Evolutionary conservation across 352 stramenopile species (phyloP).

Genomic region (Phytophthora pisi): DNA sequence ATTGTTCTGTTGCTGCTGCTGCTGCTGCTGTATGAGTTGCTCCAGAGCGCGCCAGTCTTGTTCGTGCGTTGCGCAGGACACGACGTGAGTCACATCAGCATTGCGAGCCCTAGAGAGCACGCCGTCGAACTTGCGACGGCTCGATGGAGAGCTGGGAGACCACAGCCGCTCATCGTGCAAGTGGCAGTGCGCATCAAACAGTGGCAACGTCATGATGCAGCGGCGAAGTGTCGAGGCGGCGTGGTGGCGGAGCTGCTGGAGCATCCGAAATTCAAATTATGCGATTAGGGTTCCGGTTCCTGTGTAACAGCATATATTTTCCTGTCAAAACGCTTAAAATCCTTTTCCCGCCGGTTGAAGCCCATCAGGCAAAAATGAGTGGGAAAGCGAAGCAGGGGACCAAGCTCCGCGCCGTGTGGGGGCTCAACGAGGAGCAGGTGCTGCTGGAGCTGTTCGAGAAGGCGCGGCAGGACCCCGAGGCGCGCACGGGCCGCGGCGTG

Average conservation of each 20-base stretch:
- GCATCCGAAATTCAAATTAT: constrained; percentile 5
- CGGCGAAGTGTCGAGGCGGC: constrained; percentile 7
- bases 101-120: constrained; percentile 47
- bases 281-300: not conserved
- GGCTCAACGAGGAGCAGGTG: constrained; percentile 26
- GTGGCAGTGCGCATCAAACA: constrained; percentile 77
- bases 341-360: constrained; percentile 4
- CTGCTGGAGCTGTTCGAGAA: constrained; percentile 44
- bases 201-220: constrained; percentile 24
- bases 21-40: constrained; percentile 28
- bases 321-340: constrained; percentile 24
- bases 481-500: constrained; percentile 30
- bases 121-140: constrained; percentile 21
- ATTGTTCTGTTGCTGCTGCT: constrained; percentile 1
- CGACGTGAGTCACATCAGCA: constrained; percentile 51
- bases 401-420: constrained; percentile 32
- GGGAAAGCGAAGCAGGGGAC: constrained; percentile 7
- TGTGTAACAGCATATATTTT: constrained; percentile 13
- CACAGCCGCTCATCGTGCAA: constrained; percentile 60
- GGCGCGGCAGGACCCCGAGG: constrained; percentile 31
- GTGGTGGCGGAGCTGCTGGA: not conserved
- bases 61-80: constrained; percentile 69
- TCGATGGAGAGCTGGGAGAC: constrained; percentile 20
- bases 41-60: constrained; percentile 65
- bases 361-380: constrained; percentile 29